Conservation (phyloP, 1,284 basidiomycete species). For the Ustilago loliicola region DNA sequence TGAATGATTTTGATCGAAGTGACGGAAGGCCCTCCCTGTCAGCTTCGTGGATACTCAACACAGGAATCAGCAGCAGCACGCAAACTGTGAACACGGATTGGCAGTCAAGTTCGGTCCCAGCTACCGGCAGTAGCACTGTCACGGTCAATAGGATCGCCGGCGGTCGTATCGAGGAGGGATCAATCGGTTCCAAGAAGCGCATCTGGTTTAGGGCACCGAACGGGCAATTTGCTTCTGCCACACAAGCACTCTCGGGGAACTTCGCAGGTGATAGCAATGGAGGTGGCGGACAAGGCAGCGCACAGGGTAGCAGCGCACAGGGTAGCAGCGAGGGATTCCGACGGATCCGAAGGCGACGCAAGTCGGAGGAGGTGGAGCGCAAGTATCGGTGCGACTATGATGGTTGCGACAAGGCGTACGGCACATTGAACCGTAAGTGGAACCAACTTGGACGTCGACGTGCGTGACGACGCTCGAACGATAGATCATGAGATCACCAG, state of each 20-base stretch:
- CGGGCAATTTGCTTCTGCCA: constrained; percentile 48
- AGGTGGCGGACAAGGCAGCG: constrained; percentile 5
- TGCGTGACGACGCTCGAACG: constrained; percentile 19
- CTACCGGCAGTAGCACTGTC: background rate
- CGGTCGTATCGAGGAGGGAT: constrained; percentile 35
- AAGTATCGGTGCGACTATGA: constrained; percentile 85
- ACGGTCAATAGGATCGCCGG: background rate
- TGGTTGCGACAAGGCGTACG: constrained; percentile 85
- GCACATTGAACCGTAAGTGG: constrained; percentile 80
- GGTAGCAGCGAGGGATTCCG: constrained; percentile 21
- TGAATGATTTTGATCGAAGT: background rate
- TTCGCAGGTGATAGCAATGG: background rate
- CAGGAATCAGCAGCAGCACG: background rate
- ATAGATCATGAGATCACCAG: background rate
- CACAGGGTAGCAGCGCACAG: background rate
- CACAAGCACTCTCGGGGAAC: constrained; percentile 11
- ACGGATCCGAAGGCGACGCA: constrained; percentile 53
- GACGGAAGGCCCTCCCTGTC: background rate
- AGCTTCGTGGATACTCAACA: background rate
- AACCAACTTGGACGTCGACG: background rate
- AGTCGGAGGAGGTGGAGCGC: constrained; percentile 78
- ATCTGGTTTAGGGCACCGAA: constrained; percentile 48
- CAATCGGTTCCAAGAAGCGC: constrained; percentile 38
- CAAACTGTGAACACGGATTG: background rate
- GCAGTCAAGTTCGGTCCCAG: background rate